Evolutionary conservation across 805 yeast genomes (phyloP), one percentile per base, ranked within the genome.

Genomic region (Candida coquimbonensis): DNA sequence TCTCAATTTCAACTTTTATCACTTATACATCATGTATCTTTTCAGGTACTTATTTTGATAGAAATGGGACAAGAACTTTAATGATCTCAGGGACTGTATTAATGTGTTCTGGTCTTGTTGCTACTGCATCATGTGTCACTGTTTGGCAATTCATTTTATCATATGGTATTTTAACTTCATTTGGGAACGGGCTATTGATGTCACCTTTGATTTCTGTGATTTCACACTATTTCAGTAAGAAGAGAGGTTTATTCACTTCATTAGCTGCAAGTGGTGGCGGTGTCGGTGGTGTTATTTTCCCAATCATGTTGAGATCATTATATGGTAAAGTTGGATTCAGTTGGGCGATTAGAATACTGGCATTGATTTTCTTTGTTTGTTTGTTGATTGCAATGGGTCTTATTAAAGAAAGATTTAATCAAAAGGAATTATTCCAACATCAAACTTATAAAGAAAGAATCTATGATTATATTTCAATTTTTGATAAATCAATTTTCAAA

Each of bases 341-440:
- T 11, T 78, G 83, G 82, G 72, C 78, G 4, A 65, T 74, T 38
- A 65, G 83, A 42, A 63, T 69, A 14, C 60, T 76, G 40, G 77
- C 76, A 0, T 70, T 78, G 50, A 56, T 76, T 17, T 63, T 69
- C 40, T 31, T 51, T 19, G 48, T 40, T 6, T 59, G 62, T 39
- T 53, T 63, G 16, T 9, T 53, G 1, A 32, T 56, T 19, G 58
- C 69, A 1, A 40, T 59, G 4, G 24, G 54, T 0, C 50, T 68
- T 16, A 60, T 65, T 2, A 62, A 48, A 38, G 74, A 69, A 42
- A 60, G 73, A 50, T 51, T 63, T 45, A 58, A 34, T 36, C 52
- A 46, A 27, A 49, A 52, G 25, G 41, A 43, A 12, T 48, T 41
- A 27, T 43, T 50, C 40, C 36, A 50, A 31, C 46, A 45, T n/a